Base-by-base conservation (phyloP, 768 basidiomycete species). In the Hygrocybe coccinea region DNA sequence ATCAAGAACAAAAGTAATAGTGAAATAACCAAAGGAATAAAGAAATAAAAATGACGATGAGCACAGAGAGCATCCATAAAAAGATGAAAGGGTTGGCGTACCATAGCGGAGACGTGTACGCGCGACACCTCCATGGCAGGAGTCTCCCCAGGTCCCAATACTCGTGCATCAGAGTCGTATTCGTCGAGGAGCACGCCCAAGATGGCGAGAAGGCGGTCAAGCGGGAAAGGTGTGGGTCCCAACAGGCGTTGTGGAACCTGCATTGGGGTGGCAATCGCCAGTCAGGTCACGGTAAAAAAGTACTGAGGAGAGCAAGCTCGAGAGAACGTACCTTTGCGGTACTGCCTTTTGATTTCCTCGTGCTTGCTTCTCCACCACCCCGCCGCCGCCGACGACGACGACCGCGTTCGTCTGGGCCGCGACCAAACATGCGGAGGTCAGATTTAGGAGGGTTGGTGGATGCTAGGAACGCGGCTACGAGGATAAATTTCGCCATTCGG, bases 401-500 rank as follows among this genome's bases (percentile, higher is more conserved):
- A 63, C 78, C 80, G 56, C 81, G 81, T 65, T 88, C 88, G 52
- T 86, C 85, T 24, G 80, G 56, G 1, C 83, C 86, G 12, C 92
- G 68, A 3, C 88, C 87, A 69, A 97, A 91, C 81, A 95, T 85
- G 36, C 89, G 76, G 59, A 91, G 35, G 68, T 95, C 93, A 8
- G 83, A 85, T 63, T 84, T 86, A 0, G 84, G 69, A 2, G 93
- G 92, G 63, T 95, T 97, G 39, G 86, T 87, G 39, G 90, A 91
- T 5, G 91, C 90, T 38, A 93, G 70, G 64, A 85, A 95, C 1
- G 85, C 81, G 0, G 89, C 87, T 3, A 93, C 67, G 4, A 94
- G 71, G 21, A 93, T 75, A 62, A 83, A 92, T 63, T 87, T 87
- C 19, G 84, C 83, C 76, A 89, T 81, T 3, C 80, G 78, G 1